Evolutionary conservation across 345 rosid genomes (phyloP), one percentile per base, ranked within the genome.

Genomic region (Corymbia maculata): DNA sequence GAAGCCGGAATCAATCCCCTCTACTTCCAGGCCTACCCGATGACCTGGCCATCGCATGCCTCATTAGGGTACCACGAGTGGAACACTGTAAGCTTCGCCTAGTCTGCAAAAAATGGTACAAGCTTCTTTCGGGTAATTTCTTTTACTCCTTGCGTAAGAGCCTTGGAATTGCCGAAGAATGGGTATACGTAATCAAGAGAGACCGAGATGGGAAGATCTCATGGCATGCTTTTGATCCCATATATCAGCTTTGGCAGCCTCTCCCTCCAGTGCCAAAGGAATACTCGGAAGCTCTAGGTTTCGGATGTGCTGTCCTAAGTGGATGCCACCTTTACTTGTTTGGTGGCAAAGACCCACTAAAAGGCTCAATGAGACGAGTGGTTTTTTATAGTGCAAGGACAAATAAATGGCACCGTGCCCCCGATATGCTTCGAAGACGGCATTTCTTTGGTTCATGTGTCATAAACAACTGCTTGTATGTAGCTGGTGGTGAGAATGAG

Each of bases 41-140:
- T 89, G 98, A 94, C 92, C 98, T 95, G 85, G 98, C 98, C 53
- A 94, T 95, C 51, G 96, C 98, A n/a, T 95, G 98, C 93, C 92
- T 95, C 26, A 94, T 95, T 86, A 91, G 96, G 30, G 98, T 95
- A 49, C 96, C 95, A 32, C 88, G 94, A 88, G 90, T 86, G 24
- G 98, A 95, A 90, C 98, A 95, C 89, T 88, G 96, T 52, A 95
- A 94, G 89, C 95, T 95, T 49, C 95, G 96, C 50, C 89, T 95
- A 49, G 96, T 95, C 80, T 94, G 98, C 93, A 95, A 94, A 91
- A 94, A 95, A 89, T 95, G 98, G 98, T 88, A 89, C 85, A 95
- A 96, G 64, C 98, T 95, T 59, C 88, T 95, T 86, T 90, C 92
- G 21, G 95, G 98, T 52, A 94, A 94, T 89, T 95, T 93, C 92